A percentile compares a stretch with the other conserved stretches of the same genome.
Conservation (phyloP, 139 green algal species). For the Penium margaritaceum region DNA sequence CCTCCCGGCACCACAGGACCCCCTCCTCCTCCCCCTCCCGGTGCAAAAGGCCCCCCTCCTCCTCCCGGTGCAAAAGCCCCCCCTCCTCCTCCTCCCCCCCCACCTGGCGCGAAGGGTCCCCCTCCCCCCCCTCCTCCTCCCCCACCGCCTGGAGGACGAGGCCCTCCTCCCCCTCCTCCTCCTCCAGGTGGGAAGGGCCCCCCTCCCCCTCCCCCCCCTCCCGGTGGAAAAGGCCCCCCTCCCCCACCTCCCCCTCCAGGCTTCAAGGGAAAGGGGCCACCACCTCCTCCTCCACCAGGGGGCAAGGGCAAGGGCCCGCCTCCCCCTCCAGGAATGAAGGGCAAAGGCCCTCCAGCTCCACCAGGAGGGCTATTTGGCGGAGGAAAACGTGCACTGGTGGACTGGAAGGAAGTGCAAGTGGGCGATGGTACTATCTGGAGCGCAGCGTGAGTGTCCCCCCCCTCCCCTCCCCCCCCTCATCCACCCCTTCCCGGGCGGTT, state of each 20-base stretch:
- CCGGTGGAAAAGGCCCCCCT: background rate
- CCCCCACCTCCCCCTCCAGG: background rate
- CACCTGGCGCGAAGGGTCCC: background rate
- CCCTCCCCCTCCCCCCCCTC: background rate
- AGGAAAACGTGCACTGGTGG: background rate
- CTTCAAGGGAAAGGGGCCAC: too few relatives aligned
- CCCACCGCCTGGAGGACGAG: background rate
- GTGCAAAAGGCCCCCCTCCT: background rate
- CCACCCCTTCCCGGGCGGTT: too few relatives aligned
- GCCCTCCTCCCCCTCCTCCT: conserved; percentile 2
- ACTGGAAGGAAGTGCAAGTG: background rate
- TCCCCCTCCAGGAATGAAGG: background rate
- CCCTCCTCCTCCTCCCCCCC: background rate
- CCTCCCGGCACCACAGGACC: too few relatives aligned
- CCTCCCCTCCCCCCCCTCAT: too few relatives aligned
- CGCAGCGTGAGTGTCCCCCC: too few relatives aligned
- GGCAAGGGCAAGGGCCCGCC: background rate
- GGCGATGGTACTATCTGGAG: conserved; percentile 3
- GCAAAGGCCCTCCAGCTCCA: background rate
- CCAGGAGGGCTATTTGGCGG: background rate
- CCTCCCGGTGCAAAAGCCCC: too few relatives aligned
- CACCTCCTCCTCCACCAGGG: background rate
- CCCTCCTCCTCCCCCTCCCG: background rate
- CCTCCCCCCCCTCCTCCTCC: conserved; percentile 1
- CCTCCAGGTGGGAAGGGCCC: background rate